These are phyloP conservation scores for Hibiscus syriacus DNA, from an alignment of 345 rosid species.

Conservation along the genomic window DNA sequence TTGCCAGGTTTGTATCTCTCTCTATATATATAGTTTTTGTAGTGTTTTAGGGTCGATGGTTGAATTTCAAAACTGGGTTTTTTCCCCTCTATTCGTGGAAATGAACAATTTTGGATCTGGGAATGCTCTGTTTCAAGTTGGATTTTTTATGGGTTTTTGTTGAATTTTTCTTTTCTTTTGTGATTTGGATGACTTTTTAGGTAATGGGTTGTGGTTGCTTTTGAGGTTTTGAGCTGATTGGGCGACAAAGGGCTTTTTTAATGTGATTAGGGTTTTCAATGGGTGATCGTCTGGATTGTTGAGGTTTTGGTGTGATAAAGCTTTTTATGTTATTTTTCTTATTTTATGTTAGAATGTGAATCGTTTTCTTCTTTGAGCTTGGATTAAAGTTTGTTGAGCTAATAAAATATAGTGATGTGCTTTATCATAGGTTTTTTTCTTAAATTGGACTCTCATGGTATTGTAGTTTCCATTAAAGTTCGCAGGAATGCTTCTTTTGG, in stretches of 20 bases:
- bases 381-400: neutral
- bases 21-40: neutral
- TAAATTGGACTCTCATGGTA: neutral
- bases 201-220: neutral
- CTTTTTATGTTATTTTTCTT: neutral
- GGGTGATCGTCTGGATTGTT: neutral
- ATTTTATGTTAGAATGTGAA: neutral
- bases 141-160: constrained; percentile 15
- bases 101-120: constrained; percentile 17
- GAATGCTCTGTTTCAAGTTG: neutral
- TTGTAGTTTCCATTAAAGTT: neutral
- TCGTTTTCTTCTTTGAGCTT: constrained; percentile 8
- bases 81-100: neutral
- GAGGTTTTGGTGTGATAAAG: neutral
- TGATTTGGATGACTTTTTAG: neutral
- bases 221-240: neutral
- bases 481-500: neutral
- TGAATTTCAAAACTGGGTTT: constrained; percentile 10
- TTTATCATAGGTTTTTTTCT: neutral
- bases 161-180: constrained; percentile 8
- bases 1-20: constrained; percentile 8
- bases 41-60: neutral
- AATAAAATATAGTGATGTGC: neutral
- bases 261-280: constrained; percentile 3
- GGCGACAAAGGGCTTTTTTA: neutral